Percentiles rank a stretch among this genome's conserved stretches.
Conservation (phyloP, 768 basidiomycete genomes). For the Cystobasidiopsis lactophilus region DNA sequence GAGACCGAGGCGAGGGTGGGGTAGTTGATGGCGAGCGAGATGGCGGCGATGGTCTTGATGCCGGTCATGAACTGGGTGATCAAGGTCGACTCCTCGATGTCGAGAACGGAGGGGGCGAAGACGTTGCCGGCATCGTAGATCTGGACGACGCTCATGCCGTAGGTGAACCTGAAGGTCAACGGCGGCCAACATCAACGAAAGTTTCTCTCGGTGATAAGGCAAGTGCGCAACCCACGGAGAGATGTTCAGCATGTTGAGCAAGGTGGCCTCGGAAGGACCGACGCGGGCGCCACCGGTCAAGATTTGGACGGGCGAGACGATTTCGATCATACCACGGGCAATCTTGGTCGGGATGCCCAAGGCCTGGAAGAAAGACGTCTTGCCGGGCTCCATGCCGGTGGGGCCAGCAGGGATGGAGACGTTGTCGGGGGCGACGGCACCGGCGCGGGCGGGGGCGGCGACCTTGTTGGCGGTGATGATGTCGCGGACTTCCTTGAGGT, state of each 20-base stretch:
- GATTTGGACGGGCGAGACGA: constrained; percentile 88
- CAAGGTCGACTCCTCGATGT: constrained; percentile 76
- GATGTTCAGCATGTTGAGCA: constrained; percentile 99
- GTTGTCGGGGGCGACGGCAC: constrained; percentile 80
- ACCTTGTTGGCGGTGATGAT: constrained; percentile 92
- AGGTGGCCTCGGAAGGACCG: constrained; percentile 86
- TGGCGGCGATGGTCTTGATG: constrained; percentile 82
- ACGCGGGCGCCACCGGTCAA: constrained; percentile 79
- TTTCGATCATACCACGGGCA: constrained; percentile 99
- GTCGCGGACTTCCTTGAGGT: constrained; percentile 86
- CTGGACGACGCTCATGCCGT: constrained; percentile 95
- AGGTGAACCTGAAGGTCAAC: constrained; percentile 52
- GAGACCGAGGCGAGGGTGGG: constrained; percentile 49
- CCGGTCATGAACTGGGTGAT: constrained; percentile 77
- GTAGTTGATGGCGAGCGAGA: constrained; percentile 88
- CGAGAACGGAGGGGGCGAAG: constrained; percentile 74
- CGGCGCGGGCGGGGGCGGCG: constrained; percentile 93
- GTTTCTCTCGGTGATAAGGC: background rate
- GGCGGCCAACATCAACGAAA: background rate
- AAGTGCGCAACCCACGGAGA: constrained; percentile 28
- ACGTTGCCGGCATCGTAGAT: constrained; percentile 85
- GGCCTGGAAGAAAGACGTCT: constrained; percentile 99
- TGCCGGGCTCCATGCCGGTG: constrained; percentile 99
- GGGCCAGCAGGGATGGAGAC: constrained; percentile 83
- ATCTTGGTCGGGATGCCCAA: constrained; percentile 99